These are phyloP conservation scores for Crassisporium funariophilum DNA, from an alignment of 768 basidiomycete species.

Conservation along the genomic window DNA sequence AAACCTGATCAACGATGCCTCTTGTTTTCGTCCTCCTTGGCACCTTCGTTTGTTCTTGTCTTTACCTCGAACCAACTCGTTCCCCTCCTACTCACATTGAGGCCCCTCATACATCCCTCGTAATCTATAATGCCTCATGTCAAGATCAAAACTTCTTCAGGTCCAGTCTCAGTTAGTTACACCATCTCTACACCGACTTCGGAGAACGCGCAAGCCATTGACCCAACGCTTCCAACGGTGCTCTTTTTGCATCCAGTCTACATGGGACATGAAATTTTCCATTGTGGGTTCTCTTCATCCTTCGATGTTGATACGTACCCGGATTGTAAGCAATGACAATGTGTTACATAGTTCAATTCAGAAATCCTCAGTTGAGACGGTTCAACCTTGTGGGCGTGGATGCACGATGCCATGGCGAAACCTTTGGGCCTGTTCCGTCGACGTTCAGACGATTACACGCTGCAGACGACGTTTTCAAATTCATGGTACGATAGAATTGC, in stretches of 20 bases:
- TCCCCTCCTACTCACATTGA: too few species aligned
- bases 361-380: slow-evolving; percentile 31
- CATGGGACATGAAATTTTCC: slow-evolving; percentile 32
- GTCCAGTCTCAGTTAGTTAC: slow-evolving; percentile 33
- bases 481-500: slow-evolving; percentile 40
- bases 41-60: too few species aligned
- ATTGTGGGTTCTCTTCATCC: slow-evolving; percentile 25
- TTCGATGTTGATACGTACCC: too few species aligned
- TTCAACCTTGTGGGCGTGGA: slow-evolving; percentile 41
- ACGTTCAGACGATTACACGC: slow-evolving; percentile 30
- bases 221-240: slow-evolving; percentile 33
- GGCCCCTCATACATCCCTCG: too few species aligned
- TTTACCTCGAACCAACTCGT: too few species aligned
- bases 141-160: slow-evolving; percentile 27
- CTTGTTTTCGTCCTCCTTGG: too few species aligned
- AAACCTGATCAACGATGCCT: too few species aligned
- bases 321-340: not conserved
- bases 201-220: slow-evolving; percentile 29
- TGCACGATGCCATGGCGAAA: slow-evolving; percentile 34
- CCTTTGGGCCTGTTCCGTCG: slow-evolving; percentile 25
- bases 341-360: slow-evolving; percentile 30
- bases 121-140: slow-evolving; percentile 31
- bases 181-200: slow-evolving; percentile 38
- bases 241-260: slow-evolving; percentile 40
- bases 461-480: slow-evolving; percentile 35